phyloP scores from a whole-genome alignment of 208 protist species.

The Leishmania major region DNA sequence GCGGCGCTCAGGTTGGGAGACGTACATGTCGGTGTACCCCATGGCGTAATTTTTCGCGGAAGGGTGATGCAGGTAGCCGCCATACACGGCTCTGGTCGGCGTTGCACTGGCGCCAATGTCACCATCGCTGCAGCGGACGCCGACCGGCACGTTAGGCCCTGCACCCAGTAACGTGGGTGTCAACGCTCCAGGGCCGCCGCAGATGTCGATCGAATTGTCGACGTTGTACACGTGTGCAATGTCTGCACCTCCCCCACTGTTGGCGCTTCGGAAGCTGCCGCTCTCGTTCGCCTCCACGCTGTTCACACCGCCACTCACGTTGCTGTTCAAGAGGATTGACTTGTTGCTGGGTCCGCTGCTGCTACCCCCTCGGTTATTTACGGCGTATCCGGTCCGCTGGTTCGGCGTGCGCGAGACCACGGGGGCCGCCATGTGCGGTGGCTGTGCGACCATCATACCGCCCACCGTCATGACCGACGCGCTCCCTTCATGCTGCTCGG shows the following conservation, averaged over 20 bases:
- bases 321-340: not conserved
- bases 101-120: not conserved
- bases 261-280: conserved; percentile 1
- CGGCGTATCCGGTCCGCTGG: not conserved
- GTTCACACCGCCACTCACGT: not conserved
- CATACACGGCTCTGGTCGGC: not conserved
- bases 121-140: not conserved
- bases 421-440: not conserved
- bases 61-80: not conserved
- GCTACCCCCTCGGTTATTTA: not conserved
- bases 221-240: not conserved
- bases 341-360: not conserved
- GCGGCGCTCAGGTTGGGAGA: not conserved
- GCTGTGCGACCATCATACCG: conserved; percentile 1
- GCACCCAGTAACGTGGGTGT: not conserved
- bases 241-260: not conserved
- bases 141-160: not conserved
- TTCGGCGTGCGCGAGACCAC: not conserved
- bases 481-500: not conserved
- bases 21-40: not conserved
- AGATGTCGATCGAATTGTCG: not conserved
- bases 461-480: not conserved
- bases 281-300: not conserved
- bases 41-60: not conserved
- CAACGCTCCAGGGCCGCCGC: not conserved